Base-by-base conservation (phyloP, 306 rosid genomes). In the Elaeagnus macrophylla region DNA sequence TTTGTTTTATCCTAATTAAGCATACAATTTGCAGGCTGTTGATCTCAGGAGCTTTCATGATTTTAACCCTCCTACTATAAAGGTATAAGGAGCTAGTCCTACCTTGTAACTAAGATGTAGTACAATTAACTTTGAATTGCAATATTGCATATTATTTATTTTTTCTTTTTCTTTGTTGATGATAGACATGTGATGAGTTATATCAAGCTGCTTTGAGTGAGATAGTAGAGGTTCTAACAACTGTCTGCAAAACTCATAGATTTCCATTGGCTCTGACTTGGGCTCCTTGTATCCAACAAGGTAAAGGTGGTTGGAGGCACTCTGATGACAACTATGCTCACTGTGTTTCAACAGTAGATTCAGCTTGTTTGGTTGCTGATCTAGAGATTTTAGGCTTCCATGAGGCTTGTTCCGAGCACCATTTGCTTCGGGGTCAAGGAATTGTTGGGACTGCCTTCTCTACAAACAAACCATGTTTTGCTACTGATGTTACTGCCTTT, bases 251-350 rank as follows among this genome's bases (percentile, higher is more conserved):
- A 69, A 66, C 74, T 5, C 84, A 83, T 40, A 68, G 70, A 49
- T 46, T 83, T 61, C 84, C 88, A 1, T 59, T 80, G 14, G 83
- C 73, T 2, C 79, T 72, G 1, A 78, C 84, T 10, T 83, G 93
- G 93, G 80, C 72, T 0, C 81, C 88, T 0, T 80, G 93, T 48
- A 25, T 43, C 51, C 86, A 80, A 10, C 80, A 83, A 70, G 65
- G 75, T 0, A 66, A 70, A 56, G 67, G 61, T 1, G 72, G 74
- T 1, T 65, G 75, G 57, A 62, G 65, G 1, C 70, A 56, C 44
- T 65, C 75, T 0, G 38, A 62, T 36, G 66, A 67, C 52, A 67
- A 49, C 16, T 67, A 58, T 25, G 62, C 58, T 42, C 9, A n/a
- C 3, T 81, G 83, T 38, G 57, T 80, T 8, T 83, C 87, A 2